These are phyloP conservation scores for Peziza echinospora DNA, from an alignment of 495 filamentous ascomycete species.

Conservation along the genomic window DNA sequence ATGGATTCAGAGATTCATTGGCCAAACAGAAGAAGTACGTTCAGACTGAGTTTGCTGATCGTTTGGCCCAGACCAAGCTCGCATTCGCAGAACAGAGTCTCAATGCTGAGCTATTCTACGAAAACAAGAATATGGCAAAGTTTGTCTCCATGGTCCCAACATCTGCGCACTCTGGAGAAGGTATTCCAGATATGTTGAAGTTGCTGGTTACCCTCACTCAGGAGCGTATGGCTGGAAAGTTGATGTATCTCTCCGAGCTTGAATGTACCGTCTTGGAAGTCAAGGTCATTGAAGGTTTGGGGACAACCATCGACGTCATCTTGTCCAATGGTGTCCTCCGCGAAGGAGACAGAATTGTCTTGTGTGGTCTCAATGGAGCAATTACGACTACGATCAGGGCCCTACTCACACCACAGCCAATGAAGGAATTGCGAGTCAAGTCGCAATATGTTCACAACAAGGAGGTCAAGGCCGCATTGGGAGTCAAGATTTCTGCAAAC, in stretches of 20 bases:
- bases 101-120: slow-evolving; percentile 88
- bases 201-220: slow-evolving; percentile 78
- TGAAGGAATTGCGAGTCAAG: slow-evolving; percentile 76
- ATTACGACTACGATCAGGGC: slow-evolving; percentile 92
- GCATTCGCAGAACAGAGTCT: slow-evolving; percentile 92
- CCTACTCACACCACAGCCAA: slow-evolving; percentile 79
- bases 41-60: slow-evolving; percentile 82
- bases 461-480: slow-evolving; percentile 91
- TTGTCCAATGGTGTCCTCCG: slow-evolving; percentile 86
- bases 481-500: slow-evolving; percentile 96
- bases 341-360: slow-evolving; percentile 83
- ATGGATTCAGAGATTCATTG: slow-evolving; percentile 87
- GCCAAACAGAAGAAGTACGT: slow-evolving; percentile 78
- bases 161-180: slow-evolving; percentile 91
- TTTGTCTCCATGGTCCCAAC: slow-evolving; percentile 91
- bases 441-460: slow-evolving; percentile 96
- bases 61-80: slow-evolving; percentile 75
- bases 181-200: slow-evolving; percentile 98
- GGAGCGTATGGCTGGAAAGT: slow-evolving; percentile 88
- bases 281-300: slow-evolving; percentile 95
- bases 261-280: slow-evolving; percentile 97
- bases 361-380: slow-evolving; percentile 85
- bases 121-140: slow-evolving; percentile 91
- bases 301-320: slow-evolving; percentile 96
- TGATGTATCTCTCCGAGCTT: slow-evolving; percentile 97